Base-by-base conservation (phyloP, 2,329 filamentous ascomycete genomes). In the Cordyceps pruinosa region DNA sequence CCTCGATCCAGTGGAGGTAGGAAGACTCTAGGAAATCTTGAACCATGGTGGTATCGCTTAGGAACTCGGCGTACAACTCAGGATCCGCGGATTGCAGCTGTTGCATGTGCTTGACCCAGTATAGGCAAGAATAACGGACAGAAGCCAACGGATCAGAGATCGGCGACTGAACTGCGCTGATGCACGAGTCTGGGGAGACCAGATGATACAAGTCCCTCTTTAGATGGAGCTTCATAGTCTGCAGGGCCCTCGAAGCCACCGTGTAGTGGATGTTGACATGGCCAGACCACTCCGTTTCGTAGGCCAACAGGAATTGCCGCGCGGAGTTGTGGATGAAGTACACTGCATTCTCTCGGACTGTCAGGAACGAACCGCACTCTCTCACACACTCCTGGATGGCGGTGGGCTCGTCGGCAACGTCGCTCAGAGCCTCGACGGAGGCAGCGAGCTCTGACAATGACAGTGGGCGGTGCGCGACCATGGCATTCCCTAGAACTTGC, bases 311-410 rank as follows among this genome's bases (percentile, higher is more conserved):
- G 60, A 66, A 75, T 32, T 78, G 74, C 50, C 75, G 74, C 2
- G 72, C 75, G 6, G 74, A 77, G 55, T 76, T 70, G 57, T 78
- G 73, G 0, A 77, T 64, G 45, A 77, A 70, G 41, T 67, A 72
- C 10, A 77, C 57, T 0, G 26, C 61, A 2, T 35, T 60, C 0
- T 69, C 59, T 28, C 63, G 63, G 19, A 73, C 25, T 1, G 67
- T 72, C 1, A 77, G 64, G 44, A 68, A 58, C n/a, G 70, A 77
- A 13, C 73, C 70, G 60, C 72, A 77, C 10, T 57, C 34, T 19
- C 60, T 52, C 19, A 76, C 63, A 23, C 44, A 3, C 3, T 41
- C 21, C n/a, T 32, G 15, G 10, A 42, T 15, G 5, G 30, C 6
- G 3, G 28, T 12, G n/a, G 34, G 34, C 13, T 35, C 7, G 34